Conservation (phyloP, 805 yeast species). For the Metschnikowia lachancei region DNA sequence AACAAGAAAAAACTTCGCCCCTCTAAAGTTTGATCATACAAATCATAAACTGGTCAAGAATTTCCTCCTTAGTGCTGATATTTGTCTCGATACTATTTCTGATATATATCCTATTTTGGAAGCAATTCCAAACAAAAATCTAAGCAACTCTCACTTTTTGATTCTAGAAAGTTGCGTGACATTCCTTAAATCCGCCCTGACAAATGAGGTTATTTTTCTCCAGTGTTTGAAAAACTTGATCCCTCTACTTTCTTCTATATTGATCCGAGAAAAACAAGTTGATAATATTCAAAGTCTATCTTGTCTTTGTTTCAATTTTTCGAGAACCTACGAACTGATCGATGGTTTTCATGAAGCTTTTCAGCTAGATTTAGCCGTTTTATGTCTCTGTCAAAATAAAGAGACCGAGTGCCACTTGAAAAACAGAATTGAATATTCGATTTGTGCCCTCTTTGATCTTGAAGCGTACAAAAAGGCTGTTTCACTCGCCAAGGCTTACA, state of each 20-base stretch:
- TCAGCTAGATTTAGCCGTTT: conserved; percentile 3
- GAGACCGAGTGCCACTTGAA: background rate
- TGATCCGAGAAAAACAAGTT: background rate
- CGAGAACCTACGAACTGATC: conserved; percentile 3
- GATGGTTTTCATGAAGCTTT: conserved; percentile 2
- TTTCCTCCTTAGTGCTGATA: background rate
- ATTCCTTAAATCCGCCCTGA: background rate
- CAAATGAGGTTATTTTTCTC: background rate
- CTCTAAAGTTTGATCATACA: background rate
- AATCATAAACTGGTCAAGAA: background rate
- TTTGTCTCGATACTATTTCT: background rate
- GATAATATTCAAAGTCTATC: conserved; percentile 7
- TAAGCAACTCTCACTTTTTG: background rate
- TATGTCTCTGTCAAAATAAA: background rate
- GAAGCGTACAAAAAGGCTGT: background rate
- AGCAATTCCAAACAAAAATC: background rate
- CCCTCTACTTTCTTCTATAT: background rate
- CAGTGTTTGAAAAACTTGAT: conserved; percentile 2
- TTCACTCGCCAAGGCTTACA: background rate
- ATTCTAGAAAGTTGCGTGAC: background rate
- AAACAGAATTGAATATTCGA: conserved; percentile 5
- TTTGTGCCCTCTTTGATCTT: conserved; percentile 5
- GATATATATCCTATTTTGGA: background rate
- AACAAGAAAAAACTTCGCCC: background rate
- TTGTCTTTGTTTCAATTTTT: conserved; percentile 13